These are phyloP conservation scores for Knoxia roxburghii DNA, from an alignment of 257 asterid species.

Conservation along the genomic window DNA sequence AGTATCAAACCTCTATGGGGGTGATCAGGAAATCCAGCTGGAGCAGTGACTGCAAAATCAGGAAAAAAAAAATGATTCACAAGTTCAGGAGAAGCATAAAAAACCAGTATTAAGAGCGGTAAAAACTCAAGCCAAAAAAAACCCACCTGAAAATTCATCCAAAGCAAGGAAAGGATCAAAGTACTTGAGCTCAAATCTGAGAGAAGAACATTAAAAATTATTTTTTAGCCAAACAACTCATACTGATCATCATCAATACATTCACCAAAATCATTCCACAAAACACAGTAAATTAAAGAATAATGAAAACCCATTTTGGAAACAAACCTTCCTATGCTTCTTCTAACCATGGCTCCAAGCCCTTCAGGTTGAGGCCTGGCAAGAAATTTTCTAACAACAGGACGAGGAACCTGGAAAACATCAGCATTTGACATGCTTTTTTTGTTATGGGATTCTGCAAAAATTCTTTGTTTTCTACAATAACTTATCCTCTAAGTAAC, in stretches of 20 bases:
- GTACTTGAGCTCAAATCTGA: constrained; percentile 70
- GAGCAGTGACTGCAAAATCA: constrained; percentile 64
- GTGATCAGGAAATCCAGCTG: constrained; percentile 98
- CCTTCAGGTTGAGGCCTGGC: constrained; percentile 90
- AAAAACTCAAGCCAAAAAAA: constrained; percentile 5
- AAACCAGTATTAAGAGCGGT: neutral
- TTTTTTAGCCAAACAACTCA: neutral
- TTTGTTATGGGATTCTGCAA: neutral
- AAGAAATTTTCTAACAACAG: constrained; percentile 57
- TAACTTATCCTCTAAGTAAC: neutral
- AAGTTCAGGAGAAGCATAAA: constrained; percentile 2
- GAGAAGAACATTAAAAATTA: no score
- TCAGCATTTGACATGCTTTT: neutral
- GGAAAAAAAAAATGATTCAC: neutral
- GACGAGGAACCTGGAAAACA: constrained; percentile 41
- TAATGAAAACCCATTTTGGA: neutral
- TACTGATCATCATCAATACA: neutral
- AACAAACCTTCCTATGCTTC: constrained; percentile 85
- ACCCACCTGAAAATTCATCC: constrained; percentile 82
- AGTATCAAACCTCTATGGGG: constrained; percentile 80
- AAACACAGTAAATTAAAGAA: neutral
- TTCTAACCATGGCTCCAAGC: constrained; percentile 76
- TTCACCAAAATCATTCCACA: no score
- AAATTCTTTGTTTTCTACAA: neutral
- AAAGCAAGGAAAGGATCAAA: constrained; percentile 83